phyloP scores from a whole-genome alignment of 2,329 filamentous ascomycete genomes.

The Aspergillus cejpii region DNA sequence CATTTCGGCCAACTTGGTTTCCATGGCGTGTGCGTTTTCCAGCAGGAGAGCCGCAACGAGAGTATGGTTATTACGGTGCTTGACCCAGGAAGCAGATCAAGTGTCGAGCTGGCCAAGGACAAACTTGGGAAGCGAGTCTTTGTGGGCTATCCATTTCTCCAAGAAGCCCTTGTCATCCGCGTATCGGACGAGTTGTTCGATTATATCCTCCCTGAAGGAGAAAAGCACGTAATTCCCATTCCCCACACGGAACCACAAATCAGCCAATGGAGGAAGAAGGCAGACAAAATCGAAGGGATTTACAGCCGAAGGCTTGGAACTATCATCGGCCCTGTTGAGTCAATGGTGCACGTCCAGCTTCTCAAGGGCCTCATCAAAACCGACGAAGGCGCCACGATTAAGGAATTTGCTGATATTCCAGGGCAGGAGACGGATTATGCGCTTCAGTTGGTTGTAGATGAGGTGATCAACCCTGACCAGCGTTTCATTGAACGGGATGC shows the following conservation, averaged over 20 bases:
- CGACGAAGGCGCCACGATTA: conserved; percentile 81
- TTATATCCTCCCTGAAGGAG: conserved; percentile 64
- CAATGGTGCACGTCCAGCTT: conserved; percentile 86
- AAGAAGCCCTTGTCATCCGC: conserved; percentile 82
- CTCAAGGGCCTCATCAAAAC: conserved; percentile 86
- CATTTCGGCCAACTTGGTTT: conserved; percentile 76
- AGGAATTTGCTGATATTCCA: conserved; percentile 81
- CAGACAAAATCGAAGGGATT: conserved; percentile 71
- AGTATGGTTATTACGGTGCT: conserved; percentile 87
- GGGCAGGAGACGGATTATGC: conserved; percentile 86
- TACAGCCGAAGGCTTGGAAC: conserved; percentile 91
- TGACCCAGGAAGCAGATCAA: conserved; percentile 64
- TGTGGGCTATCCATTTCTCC: conserved; percentile 90
- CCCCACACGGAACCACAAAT: conserved; percentile 72
- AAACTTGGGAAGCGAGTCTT: conserved; percentile 82
- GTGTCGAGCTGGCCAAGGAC: conserved; percentile 63
- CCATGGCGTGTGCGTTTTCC: conserved; percentile 89
- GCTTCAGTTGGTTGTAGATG: conserved; percentile 82
- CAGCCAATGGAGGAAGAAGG: conserved; percentile 75
- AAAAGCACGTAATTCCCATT: conserved; percentile 57
- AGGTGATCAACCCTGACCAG: conserved; percentile 82
- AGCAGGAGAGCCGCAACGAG: conserved; percentile 90
- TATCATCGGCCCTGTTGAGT: conserved; percentile 78
- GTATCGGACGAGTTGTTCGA: conserved; percentile 92
- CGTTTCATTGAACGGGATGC: conserved; percentile 87